Conservation (phyloP, 495 filamentous ascomycete genomes). For the Daldinia caldariorum region DNA sequence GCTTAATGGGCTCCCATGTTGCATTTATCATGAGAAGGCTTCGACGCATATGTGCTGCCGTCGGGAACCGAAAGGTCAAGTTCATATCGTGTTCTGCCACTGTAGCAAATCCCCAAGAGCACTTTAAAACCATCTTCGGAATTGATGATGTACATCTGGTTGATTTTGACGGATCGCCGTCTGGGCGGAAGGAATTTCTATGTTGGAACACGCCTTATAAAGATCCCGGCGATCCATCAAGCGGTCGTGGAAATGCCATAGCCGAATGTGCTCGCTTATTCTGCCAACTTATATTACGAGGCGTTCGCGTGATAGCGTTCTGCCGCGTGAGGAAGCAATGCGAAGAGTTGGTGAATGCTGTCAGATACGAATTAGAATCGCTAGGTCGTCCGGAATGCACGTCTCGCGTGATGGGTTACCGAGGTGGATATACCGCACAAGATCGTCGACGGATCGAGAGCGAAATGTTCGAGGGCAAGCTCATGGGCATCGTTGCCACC, state of each 20-base stretch:
- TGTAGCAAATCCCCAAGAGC: slow-evolving; percentile 90
- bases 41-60: slow-evolving; percentile 85
- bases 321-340: slow-evolving; percentile 87
- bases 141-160: slow-evolving; percentile 77
- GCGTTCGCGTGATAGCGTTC: slow-evolving; percentile 94
- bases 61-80: slow-evolving; percentile 87
- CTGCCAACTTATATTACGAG: slow-evolving; percentile 86
- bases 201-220: slow-evolving; percentile 99
- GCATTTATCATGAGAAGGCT: slow-evolving; percentile 94
- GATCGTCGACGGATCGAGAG: slow-evolving; percentile 89
- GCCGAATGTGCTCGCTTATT: slow-evolving; percentile 88
- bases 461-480: slow-evolving; percentile 96
- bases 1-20: slow-evolving; percentile 91
- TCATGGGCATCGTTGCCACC: slow-evolving; percentile 93
- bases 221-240: slow-evolving; percentile 85
- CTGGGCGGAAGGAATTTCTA: slow-evolving; percentile 92
- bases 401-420: slow-evolving; percentile 90
- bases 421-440: slow-evolving; percentile 95
- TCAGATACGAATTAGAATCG: slow-evolving; percentile 76
- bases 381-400: slow-evolving; percentile 79
- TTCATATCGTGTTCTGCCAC: slow-evolving; percentile 99
- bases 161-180: slow-evolving; percentile 93
- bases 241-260: slow-evolving; percentile 83
- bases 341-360: slow-evolving; percentile 82
- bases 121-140: slow-evolving; percentile 96